Evolutionary conservation across 192 early-diverging fungal species (phyloP).

Genomic region (Coemansia furcata): DNA sequence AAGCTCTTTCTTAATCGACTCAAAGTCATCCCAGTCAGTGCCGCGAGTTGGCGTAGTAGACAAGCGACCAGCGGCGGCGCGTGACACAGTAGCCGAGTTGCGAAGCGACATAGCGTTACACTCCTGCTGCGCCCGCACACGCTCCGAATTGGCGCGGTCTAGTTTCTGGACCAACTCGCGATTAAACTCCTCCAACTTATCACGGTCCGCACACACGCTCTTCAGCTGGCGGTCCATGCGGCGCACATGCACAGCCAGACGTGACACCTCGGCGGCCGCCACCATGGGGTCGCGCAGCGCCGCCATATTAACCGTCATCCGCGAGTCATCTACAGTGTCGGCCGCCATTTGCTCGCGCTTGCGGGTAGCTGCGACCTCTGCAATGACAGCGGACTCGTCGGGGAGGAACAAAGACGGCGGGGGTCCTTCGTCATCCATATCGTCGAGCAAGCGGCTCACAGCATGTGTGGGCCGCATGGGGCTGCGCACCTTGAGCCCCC

Average conservation of each 20-base stretch:
- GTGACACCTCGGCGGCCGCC: conserved; percentile 18
- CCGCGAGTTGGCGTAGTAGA: conserved; percentile 26
- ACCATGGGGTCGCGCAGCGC: conserved; percentile 15
- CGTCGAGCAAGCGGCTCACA: conserved; percentile 7
- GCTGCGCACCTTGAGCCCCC: conserved; percentile 32
- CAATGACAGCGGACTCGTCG: conserved; percentile 29
- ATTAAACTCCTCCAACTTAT: conserved; percentile 28
- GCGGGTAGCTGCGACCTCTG: conserved; percentile 13
- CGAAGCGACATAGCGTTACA: conserved; percentile 18
- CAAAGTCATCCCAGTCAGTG: conserved; percentile 49
- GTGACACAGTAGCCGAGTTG: conserved; percentile 9
- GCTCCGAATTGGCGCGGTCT: conserved; percentile 32
- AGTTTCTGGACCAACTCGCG: conserved; percentile 26
- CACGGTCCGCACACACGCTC: conserved; percentile 9
- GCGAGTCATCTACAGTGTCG: not conserved
- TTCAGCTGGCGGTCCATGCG: conserved; percentile 12
- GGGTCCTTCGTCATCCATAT: conserved; percentile 24
- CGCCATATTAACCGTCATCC: not conserved
- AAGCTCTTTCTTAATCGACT: conserved; percentile 35
- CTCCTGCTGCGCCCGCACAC: conserved; percentile 25
- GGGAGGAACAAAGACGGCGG: conserved; percentile 34
- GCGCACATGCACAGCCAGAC: conserved; percentile 15
- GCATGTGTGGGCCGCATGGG: conserved; percentile 22
- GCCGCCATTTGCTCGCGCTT: not conserved
- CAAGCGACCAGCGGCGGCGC: conserved; percentile 17